These are phyloP conservation scores for Neurospora sp. DNA, from an alignment of 495 filamentous ascomycete species.

Conservation along the genomic window DNA sequence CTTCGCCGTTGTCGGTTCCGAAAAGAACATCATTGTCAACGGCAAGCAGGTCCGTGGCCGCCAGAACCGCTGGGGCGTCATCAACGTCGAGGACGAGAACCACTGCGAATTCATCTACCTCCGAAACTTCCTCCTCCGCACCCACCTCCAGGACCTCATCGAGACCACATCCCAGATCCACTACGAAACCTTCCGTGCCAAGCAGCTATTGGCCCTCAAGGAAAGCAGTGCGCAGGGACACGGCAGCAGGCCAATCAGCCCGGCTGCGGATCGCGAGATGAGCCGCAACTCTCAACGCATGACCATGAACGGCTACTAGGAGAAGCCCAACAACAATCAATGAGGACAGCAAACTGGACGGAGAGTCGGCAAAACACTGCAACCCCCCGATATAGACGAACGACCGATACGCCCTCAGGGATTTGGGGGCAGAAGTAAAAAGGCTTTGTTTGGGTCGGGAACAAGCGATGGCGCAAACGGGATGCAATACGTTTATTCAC, in stretches of 20 bases:
- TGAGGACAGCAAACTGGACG: slow-evolving; percentile 8
- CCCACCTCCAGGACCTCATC: slow-evolving; percentile 94
- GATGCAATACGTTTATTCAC: not conserved
- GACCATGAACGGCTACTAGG: slow-evolving; percentile 95
- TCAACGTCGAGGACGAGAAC: slow-evolving; percentile 98
- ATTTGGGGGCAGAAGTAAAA: not conserved
- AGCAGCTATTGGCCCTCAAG: slow-evolving; percentile 95
- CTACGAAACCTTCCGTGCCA: slow-evolving; percentile 99
- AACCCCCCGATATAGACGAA: not conserved
- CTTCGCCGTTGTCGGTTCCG: slow-evolving; percentile 94
- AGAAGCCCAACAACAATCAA: slow-evolving; percentile 4
- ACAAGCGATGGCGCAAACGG: not conserved
- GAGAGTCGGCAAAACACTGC: slow-evolving; percentile 1
- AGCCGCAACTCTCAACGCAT: slow-evolving; percentile 93
- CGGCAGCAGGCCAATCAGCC: slow-evolving; percentile 88
- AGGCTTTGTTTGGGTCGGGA: not conserved
- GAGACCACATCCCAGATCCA: slow-evolving; percentile 99
- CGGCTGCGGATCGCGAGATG: slow-evolving; percentile 84
- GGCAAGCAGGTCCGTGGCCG: slow-evolving; percentile 97
- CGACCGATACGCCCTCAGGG: not conserved
- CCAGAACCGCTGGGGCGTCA: slow-evolving; percentile 98
- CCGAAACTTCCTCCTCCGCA: slow-evolving; percentile 93
- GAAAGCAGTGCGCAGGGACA: slow-evolving; percentile 86
- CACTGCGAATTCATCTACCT: slow-evolving; percentile 99
- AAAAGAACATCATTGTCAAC: slow-evolving; percentile 94